Base-by-base conservation (phyloP, 805 yeast genomes). In the Yarrowia keelungensis region DNA sequence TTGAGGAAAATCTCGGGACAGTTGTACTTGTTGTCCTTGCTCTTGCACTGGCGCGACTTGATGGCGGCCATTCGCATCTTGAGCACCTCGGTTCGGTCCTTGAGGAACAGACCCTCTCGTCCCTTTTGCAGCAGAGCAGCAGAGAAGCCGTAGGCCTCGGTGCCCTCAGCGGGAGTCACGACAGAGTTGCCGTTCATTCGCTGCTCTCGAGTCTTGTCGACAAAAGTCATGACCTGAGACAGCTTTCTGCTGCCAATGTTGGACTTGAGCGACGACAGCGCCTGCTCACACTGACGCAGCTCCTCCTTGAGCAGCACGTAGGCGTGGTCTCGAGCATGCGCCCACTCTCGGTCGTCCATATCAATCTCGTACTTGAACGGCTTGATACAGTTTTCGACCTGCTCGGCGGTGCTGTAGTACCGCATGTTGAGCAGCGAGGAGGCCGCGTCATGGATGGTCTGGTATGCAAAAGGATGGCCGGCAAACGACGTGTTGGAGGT, bases 321-420 rank as follows among this genome's bases (percentile, higher is more conserved):
- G 0, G 98, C 85, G 75, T 90, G 96, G 41, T 90, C 96, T 70
- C 91, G 86, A 46, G 97, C 88, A 8, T 84, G 76, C 39, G 81
- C 79, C 99, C 99, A 95, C 77, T 95, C 99, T 47, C 97, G 83
- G 73, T 93, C 97, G 76, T 95, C 98, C 61, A 95, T 86, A 75
- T 95, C 99, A 70, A 95, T 93, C 75, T 95, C 99, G 77, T 94
- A 95, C 80, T 95, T 95, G 81, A 89, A 95, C 2, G 99, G 99
- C 77, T 95, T 95, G 75, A 95, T 94, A 80, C 98, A 93, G 78
- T 96, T 95, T 75, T 95, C 99, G 8, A 95, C 98, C 77, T 95
- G 99, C 77, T 96, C 99, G 0, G 99, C 97, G 0, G 99, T 94
- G 0, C 97, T 89, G 72, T 88, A 91, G 76, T 85, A 95, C 72